Evolutionary conservation across 345 rosid species (phyloP), one percentile per base, ranked within the genome.

Genomic region (Lumnitzera littorea): DNA sequence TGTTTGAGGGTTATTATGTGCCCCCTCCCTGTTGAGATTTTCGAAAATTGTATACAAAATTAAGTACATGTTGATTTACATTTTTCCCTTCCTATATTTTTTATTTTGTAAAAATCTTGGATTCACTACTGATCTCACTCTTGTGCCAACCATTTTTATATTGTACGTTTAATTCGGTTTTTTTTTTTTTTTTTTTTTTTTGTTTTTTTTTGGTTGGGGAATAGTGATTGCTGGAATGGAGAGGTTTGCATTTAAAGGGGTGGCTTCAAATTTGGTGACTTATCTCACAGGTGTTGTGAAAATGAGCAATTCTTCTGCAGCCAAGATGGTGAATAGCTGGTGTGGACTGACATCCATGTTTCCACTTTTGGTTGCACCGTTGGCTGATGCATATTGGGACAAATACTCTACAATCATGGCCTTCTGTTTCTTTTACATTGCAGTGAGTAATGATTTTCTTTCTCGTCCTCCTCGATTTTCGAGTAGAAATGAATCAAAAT

Each of bases 211-310:
- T 24, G 7, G 46, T 54, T 14, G 11, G 31, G 1, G 43, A 61
- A 36, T 13, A 84, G 92, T 83, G 72, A 67, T 94, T 24, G 90
- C 95, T 43, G 97, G 96, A 1, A 82, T 84, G 57, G 99, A 94
- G 84, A 84, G 99, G 76, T 87, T 82, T 79, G 99, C 92, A 24
- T 92, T 85, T 82, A 92, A 92, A 71, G 99, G 99, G 63, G 96
- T 92, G 72, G 85, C 86, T 55, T 89, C 99, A 11, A 94, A 94
- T 74, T 74, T 94, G 53, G 91, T 94, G 50, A 94, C 94, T 6
- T 94, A 89, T 68, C 79, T 94, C 13, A 94, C 97, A 15, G 96
- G 89, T 52, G 84, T 81, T 4, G 83, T 84, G 13, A 82, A 82
- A 62, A 80, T 92, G 96, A 83, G 87, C 60, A 92, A 89, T 65